phyloP scores from a whole-genome alignment of 2,329 filamentous ascomycete species.

The Paraphoma sp. region DNA sequence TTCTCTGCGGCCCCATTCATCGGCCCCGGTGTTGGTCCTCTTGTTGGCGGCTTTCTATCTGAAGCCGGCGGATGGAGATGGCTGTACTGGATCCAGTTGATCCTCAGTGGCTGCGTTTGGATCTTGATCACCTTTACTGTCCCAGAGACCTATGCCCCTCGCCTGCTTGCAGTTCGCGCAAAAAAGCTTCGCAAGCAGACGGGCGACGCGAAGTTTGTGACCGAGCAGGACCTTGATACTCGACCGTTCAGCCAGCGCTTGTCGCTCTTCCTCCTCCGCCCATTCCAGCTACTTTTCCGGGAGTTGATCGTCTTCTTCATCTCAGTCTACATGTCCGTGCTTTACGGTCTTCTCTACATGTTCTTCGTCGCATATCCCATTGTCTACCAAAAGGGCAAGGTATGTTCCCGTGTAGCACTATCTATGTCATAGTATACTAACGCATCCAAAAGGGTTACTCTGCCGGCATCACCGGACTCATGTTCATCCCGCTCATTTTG shows the following conservation, averaged over 20 bases:
- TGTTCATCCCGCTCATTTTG: slow-evolving; percentile 84
- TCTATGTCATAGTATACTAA: not conserved
- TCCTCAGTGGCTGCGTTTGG: slow-evolving; percentile 74
- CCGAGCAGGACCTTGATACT: slow-evolving; percentile 79
- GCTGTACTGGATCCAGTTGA: slow-evolving; percentile 88
- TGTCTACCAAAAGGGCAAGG: slow-evolving; percentile 78
- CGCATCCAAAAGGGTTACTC: slow-evolving; percentile 62
- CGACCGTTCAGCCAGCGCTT: slow-evolving; percentile 73
- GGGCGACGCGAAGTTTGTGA: slow-evolving; percentile 72
- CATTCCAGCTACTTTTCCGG: slow-evolving; percentile 83
- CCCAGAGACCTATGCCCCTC: slow-evolving; percentile 86
- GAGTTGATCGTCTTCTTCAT: slow-evolving; percentile 88
- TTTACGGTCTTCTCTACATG: slow-evolving; percentile 79
- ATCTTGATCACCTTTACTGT: slow-evolving; percentile 84
- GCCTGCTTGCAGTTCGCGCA: slow-evolving; percentile 74
- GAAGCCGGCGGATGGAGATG: slow-evolving; percentile 78
- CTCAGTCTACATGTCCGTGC: slow-evolving; percentile 82
- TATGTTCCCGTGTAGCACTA: not conserved
- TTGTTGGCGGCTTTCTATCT: slow-evolving; percentile 75
- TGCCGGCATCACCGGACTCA: slow-evolving; percentile 76
- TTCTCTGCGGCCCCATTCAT: slow-evolving; percentile 85
- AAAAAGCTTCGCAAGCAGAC: slow-evolving; percentile 74
- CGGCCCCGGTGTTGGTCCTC: slow-evolving; percentile 70
- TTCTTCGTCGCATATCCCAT: slow-evolving; percentile 64
- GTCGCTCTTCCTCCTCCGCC: slow-evolving; percentile 76